Base-by-base conservation (phyloP, 768 basidiomycete genomes). In the Candolleomyces aberdarensis region DNA sequence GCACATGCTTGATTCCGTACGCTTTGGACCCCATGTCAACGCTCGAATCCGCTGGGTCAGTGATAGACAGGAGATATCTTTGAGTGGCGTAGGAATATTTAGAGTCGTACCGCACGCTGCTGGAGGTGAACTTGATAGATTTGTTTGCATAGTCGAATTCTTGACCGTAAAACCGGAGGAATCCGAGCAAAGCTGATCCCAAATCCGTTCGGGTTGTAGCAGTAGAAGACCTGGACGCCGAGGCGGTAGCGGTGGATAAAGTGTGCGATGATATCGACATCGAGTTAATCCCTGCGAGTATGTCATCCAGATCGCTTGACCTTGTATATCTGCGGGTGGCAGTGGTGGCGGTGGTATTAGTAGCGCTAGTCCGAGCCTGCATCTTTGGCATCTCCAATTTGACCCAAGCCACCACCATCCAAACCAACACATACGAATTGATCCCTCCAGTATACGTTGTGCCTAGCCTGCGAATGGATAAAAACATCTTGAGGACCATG, bases 321-420 rank as follows among this genome's bases (percentile, higher is more conserved):
- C 52, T 17, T 29, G 17, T 8, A 49, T 4, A 2, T 29, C 17
- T 9, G 14, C 41, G 32, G 32, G 36, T 36, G 36, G 36, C 5
- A 6, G 36, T 19, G 13, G 20, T 11, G 14, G 20, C 46, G 29
- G 50, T 4, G 15, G 40, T 11, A 6, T 2, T 19, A 8, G 20
- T 11, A 7, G 20, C 44, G 29, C 36, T 15, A 8, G 40, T 1
- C 43, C 6, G 36, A 36, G 36, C 36, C 6, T 36, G 36, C 8
- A 36, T 2, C 36, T 67, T 69, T 14, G 65, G 66, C 67, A 66
- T 63, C 47, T 70, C 69, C n/a, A 70, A 62, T 11, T 67, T 56
- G 14, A 68, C 69, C 69, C 68, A 72, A 13, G 69, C 68, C 0
- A 72, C 67, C 4, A 72, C 69, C 71, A 72, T 68, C 71, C 71